phyloP scores from a whole-genome alignment of 192 early-diverging fungal genomes.

The Thamnidium elegans region DNA sequence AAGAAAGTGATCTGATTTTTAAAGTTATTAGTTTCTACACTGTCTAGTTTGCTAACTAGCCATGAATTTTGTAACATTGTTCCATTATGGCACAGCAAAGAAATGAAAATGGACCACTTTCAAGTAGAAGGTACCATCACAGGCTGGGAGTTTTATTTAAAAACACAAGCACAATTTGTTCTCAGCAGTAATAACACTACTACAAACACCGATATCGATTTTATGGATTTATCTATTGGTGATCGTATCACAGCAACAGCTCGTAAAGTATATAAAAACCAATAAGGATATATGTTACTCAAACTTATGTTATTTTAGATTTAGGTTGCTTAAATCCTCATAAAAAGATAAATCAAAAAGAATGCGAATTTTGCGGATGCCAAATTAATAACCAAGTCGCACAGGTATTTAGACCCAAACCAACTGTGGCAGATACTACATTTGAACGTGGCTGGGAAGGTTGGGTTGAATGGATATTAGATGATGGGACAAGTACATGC shows the following conservation, averaged over 20 bases:
- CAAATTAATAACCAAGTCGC: not conserved
- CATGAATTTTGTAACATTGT: conserved; percentile 3
- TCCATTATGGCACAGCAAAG: not conserved
- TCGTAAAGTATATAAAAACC: conserved; percentile 9
- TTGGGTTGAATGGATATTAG: conserved; percentile 23
- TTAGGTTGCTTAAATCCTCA: conserved; percentile 9
- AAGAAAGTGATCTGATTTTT: too few species aligned
- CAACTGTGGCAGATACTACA: not conserved
- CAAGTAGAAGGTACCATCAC: conserved; percentile 14
- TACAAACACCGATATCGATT: conserved; percentile 1
- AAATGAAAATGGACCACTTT: conserved; percentile 14
- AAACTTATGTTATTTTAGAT: conserved; percentile 9
- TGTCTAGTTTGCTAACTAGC: conserved; percentile 14
- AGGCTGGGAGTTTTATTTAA: conserved; percentile 23
- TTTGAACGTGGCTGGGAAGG: conserved; percentile 7
- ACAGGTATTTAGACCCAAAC: conserved; percentile 7
- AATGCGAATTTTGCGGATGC: conserved; percentile 12
- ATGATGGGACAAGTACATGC: conserved; percentile 24
- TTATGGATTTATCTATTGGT: conserved; percentile 1
- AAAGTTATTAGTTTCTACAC: conserved; percentile 17
- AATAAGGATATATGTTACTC: conserved; percentile 2
- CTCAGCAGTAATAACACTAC: not conserved
- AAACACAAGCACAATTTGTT: not conserved
- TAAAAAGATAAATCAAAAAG: not conserved
- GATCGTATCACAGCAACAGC: conserved; percentile 9